Base-by-base conservation (phyloP, 768 basidiomycete genomes). In the Sistotremastrum suecicum region DNA sequence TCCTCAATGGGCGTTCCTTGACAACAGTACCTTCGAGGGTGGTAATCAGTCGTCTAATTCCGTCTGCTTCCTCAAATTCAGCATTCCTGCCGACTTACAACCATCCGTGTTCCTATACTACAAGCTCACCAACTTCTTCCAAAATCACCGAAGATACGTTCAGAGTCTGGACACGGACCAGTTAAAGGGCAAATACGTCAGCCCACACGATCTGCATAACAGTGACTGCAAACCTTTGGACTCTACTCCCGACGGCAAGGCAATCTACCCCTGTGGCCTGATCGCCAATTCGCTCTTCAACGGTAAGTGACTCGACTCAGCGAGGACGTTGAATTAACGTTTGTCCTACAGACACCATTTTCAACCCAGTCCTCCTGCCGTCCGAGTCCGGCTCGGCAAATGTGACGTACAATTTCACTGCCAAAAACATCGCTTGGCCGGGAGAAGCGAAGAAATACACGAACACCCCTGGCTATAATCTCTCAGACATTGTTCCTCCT, bases 271-370 rank as follows among this genome's bases (percentile, higher is more conserved):
- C 2, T 99, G 95, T 54, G 95, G 95, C 37, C 68, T 99, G 51
- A 94, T 99, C 51, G 95, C 95, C 39, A 99, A 99, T 64, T 95
- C 90, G 2, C 36, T 90, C 7, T 99, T 97, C 70, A 99, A 99
- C 57, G 92, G 90, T 87, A 42, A 34, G 75, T 53, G 8, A 20
- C 20, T 9, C 34, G 29, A 44, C 43, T 35, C 43, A 44, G 32
- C 12, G 34, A 9, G n/a, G 10, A 10, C 20, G 20, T 30, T 3
- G 29, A 9, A 35, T 39, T 30, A 45, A 35, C 44, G 36, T 32
- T 52, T 42, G 46, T 50, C 36, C 8, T 36, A 30, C 54, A 94
- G 92, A 97, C 58, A 88, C 91, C 1, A 87, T 81, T 60, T 69
- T 74, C 32, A 71, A 70, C 36, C 80, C 86, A 37, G 58, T 67